Percentiles rank a stretch among this genome's conserved stretches.
These are phyloP conservation scores for Fusarium mexicanum DNA, from an alignment of 2,329 filamentous ascomycete species.

Conservation along the genomic window DNA sequence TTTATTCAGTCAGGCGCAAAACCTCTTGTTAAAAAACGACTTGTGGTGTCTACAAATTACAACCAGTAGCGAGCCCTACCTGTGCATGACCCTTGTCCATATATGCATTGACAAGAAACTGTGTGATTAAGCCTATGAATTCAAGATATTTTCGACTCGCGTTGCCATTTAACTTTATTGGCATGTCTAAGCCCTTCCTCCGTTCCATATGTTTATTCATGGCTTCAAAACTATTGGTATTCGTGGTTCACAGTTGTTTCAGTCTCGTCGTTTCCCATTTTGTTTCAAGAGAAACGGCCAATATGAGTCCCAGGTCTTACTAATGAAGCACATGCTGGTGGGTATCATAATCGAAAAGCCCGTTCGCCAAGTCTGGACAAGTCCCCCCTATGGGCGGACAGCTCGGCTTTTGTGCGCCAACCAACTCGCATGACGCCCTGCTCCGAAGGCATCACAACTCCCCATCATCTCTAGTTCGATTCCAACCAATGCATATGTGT, in stretches of 20 bases:
- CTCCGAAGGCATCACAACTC: constrained; percentile 20
- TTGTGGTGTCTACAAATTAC: neutral
- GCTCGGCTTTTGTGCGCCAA: constrained; percentile 29
- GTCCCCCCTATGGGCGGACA: constrained; percentile 24
- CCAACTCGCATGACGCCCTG: constrained; percentile 23
- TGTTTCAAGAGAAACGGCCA: constrained; percentile 27
- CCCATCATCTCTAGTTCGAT: constrained; percentile 11
- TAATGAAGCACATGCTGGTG: constrained; percentile 19
- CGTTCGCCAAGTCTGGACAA: constrained; percentile 23
- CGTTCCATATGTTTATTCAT: neutral
- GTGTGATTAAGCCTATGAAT: neutral
- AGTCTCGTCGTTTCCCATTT: neutral
- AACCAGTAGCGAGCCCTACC: constrained; percentile 1
- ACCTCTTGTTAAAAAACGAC: neutral
- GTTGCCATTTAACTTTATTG: neutral
- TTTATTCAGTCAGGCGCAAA: neutral
- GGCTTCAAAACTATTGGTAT: neutral
- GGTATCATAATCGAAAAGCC: constrained; percentile 36
- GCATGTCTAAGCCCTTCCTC: neutral
- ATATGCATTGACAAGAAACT: neutral
- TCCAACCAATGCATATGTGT: constrained; percentile 7
- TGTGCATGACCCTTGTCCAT: constrained; percentile 6
- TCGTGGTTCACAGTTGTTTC: neutral
- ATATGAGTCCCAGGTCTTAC: neutral
- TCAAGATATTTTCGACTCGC: neutral